A percentile compares a stretch with the other conserved stretches of the same genome.
These are phyloP conservation scores for Pelagophyceae sp. DNA, from an alignment of 352 stramenopile genomes.

Conservation along the genomic window DNA sequence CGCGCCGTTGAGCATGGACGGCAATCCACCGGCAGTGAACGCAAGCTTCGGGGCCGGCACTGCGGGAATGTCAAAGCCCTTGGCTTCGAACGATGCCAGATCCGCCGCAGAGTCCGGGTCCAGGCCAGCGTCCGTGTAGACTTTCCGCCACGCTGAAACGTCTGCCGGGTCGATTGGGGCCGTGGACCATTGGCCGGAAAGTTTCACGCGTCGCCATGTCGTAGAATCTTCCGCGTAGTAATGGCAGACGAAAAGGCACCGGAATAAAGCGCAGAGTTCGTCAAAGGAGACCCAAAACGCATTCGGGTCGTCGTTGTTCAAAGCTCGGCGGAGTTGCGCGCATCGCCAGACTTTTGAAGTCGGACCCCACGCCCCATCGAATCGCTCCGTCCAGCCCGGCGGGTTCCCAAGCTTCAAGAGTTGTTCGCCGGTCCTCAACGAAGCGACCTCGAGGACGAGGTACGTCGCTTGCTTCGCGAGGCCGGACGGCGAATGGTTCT, in stretches of 20 bases:
- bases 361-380: slow-evolving; percentile 83
- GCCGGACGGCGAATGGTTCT: not conserved
- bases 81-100: slow-evolving; percentile 65
- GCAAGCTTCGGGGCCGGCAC: no score
- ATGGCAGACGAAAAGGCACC: slow-evolving; percentile 75
- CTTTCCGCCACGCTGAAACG: no score
- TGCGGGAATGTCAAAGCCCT: slow-evolving; percentile 49
- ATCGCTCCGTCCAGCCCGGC: slow-evolving; percentile 72
- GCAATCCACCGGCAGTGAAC: no score
- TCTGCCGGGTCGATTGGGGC: no score
- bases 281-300: slow-evolving; percentile 89
- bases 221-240: slow-evolving; percentile 56
- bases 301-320: slow-evolving; percentile 55
- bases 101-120: slow-evolving; percentile 53
- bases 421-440: slow-evolving; percentile 54
- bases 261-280: slow-evolving; percentile 80
- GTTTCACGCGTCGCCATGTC: not conserved
- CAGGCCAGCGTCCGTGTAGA: not conserved
- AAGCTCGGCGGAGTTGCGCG: slow-evolving; percentile 61
- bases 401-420: slow-evolving; percentile 79
- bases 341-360: slow-evolving; percentile 73
- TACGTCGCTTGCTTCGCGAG: slow-evolving; percentile 75
- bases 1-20: no score
- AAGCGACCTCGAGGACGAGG: slow-evolving; percentile 71
- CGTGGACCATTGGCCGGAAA: not conserved